phyloP scores from a whole-genome alignment of 768 basidiomycete species.

The Leccinum truebloodii region DNA sequence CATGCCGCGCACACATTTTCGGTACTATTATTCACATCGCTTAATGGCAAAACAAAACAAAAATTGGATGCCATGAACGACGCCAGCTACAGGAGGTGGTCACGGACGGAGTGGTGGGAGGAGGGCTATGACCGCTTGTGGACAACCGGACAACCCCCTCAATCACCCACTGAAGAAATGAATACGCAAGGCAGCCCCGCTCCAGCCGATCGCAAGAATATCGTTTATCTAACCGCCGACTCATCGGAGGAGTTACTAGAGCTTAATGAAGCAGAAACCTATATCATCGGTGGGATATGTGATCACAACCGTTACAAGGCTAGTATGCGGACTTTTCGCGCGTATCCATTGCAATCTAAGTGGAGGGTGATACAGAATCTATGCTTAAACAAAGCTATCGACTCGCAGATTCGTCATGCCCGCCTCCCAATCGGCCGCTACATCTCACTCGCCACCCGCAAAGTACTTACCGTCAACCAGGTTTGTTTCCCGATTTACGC shows the following conservation, averaged over 20 bases:
- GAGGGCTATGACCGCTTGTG: constrained; percentile 74
- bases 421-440: constrained; percentile 95
- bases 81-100: constrained; percentile 78
- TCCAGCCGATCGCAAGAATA: constrained; percentile 42
- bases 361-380: constrained; percentile 58
- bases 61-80: constrained; percentile 66
- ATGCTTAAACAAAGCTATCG: constrained; percentile 82
- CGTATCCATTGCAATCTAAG: constrained; percentile 12
- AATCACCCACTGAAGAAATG: constrained; percentile 3
- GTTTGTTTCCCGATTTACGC: constrained; percentile 30
- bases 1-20: constrained; percentile 66
- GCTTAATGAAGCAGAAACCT: constrained; percentile 80
- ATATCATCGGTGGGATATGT: constrained; percentile 93
- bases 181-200: constrained; percentile 2
- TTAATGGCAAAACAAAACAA: constrained; percentile 67
- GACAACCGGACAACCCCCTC: constrained; percentile 31
- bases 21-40: constrained; percentile 76
- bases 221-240: constrained; percentile 96
- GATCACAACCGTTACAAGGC: constrained; percentile 98
- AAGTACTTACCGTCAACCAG: constrained; percentile 97
- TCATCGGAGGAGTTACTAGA: constrained; percentile 83
- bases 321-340: constrained; percentile 1
- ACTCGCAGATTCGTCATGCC: constrained; percentile 76
- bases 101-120: constrained; percentile 79
- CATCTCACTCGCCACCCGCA: constrained; percentile 82